These are phyloP conservation scores for Saccharomyces hybrid DNA, from an alignment of 1,139 yeast genomes.

Conservation along the genomic window DNA sequence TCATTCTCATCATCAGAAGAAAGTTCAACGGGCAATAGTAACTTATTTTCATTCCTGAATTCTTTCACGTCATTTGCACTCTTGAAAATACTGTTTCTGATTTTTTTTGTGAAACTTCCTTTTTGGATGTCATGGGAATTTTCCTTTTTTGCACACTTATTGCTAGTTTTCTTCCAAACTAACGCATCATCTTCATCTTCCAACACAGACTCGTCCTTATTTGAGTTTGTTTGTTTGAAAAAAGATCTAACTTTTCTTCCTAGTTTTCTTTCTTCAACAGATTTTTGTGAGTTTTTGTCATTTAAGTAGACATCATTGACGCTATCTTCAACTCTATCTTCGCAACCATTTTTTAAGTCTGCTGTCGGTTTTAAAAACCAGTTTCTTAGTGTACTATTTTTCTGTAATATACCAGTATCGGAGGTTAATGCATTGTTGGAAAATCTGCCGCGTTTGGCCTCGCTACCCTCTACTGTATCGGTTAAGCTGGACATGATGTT, in stretches of 20 bases:
- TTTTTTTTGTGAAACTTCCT: neutral
- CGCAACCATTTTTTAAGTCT: neutral
- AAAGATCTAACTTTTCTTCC: neutral
- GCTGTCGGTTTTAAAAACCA: constrained; percentile 1
- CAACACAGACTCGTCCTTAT: neutral
- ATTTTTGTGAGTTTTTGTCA: neutral
- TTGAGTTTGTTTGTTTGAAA: neutral
- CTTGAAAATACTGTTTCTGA: neutral
- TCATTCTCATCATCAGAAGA: neutral
- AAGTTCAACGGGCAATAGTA: neutral
- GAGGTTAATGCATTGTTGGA: neutral
- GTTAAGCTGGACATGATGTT: neutral
- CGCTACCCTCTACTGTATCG: neutral
- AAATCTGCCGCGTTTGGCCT: neutral
- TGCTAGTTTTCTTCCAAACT: neutral
- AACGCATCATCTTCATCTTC: neutral
- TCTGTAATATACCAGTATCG: neutral
- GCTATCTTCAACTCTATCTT: neutral
- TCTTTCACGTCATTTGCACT: neutral
- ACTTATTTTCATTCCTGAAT: neutral
- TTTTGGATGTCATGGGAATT: neutral
- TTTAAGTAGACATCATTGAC: neutral
- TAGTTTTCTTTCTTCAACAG: neutral
- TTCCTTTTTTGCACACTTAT: neutral
- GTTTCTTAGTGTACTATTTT: constrained; percentile 5